Evolutionary conservation across 2,329 filamentous ascomycete species (phyloP), one percentile per base, ranked within the genome.

Genomic region (Botrytis aclada): DNA sequence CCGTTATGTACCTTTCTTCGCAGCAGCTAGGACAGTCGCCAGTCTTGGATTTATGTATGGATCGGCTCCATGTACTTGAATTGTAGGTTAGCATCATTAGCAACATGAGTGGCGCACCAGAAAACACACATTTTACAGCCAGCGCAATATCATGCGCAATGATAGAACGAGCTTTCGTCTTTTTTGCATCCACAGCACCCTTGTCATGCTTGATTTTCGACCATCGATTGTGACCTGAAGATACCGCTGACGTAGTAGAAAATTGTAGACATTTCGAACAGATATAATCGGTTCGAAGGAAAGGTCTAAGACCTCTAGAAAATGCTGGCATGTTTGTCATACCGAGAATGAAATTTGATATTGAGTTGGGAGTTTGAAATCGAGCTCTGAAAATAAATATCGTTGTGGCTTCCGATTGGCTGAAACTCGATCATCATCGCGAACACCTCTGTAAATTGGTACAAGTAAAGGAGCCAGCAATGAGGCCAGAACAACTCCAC

Each of bases 141-240:
- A 91, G 87, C 67, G 90, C 88, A 73, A 98, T 91, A 74, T 92
- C 88, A 77, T 93, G 90, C 34, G 91, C 87, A 78, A 97, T 88
- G 62, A 86, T 82, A 64, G 87, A 88, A 43, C 94, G 90, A 77
- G 91, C 86, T 61, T 87, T 87, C 82, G 90, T 93, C 83, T 95
- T 97, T 78, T 91, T 90, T 74, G 87, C 87, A 82, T 99, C 96
- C 73, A 91, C 92, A 75, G 91, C 93, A 69, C 92, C 94, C 83
- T 99, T 99, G 82, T 96, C 94, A 82, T 98, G 96, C 80, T 92
- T 93, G 83, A 98, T 98, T 80, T 96, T 97, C 73, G 94, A 94
- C 96, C 96, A 99, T 81, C 94, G 92, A 82, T 92, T 97, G 83
- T 97, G 94, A 22, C 94, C 94, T 37, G 92, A 90, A 74, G 83